Evolutionary conservation across 148 eudicot genomes (phyloP), one percentile per base, ranked within the genome.

Genomic region (Cornus florida): DNA sequence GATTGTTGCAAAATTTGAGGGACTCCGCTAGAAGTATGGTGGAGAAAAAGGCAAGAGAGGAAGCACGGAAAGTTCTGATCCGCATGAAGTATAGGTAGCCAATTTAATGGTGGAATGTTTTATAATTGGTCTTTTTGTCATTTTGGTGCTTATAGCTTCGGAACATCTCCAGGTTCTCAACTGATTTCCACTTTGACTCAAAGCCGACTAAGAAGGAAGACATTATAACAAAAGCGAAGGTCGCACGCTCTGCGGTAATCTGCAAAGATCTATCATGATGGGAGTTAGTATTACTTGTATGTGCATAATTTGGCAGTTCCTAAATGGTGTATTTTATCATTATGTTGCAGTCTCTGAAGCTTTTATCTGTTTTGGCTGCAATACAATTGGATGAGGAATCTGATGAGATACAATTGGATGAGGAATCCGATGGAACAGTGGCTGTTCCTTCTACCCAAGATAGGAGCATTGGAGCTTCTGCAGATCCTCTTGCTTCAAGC

Each of bases 201-300:
- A 74, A 83, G 84, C 91, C 91, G 91, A 89, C 88, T 8, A 88
- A 85, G 59, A 87, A 79, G 67, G 91, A 89, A 83, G 88, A 87
- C 71, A 85, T 89, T 68, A 81, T 62, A 79, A 66, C 82, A 62
- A 87, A 85, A n/a, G 83, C 91, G 17, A 81, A 71, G 75, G 78
- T 73, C 48, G 91, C 91, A 48, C 82, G 83, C 20, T 56, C 78
- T 73, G 86, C 78, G 83, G 91, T 89, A 86, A 56, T 46, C 33
- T 17, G 6, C 6, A 62, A 31, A 28, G 12, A 28, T 73, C 24
- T 28, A 0, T 57, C 43, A 17, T 59, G n/a, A 56, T 20, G 24
- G 9, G 41, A 24, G 12, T 35, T 46, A 9, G 3, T n/a, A 83
- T 64, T n/a, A 60, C 66, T 17, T 60, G 20, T 14, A 59, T 38